Conservation (phyloP, 805 yeast genomes). For the Trichomonascus vanleenenianus region DNA sequence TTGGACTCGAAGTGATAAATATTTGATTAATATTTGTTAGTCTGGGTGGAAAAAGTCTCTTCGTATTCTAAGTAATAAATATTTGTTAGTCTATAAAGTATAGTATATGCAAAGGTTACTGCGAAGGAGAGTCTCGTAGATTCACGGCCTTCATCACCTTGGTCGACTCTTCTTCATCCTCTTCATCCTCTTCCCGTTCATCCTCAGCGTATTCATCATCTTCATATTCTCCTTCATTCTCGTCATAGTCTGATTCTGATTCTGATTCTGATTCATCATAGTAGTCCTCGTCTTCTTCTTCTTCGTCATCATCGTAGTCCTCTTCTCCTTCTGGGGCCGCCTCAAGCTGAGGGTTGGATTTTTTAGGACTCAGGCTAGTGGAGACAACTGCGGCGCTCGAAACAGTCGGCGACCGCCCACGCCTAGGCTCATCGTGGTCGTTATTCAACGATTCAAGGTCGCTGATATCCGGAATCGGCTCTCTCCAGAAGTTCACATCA, state of each 20-base stretch:
- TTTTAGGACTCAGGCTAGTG: background rate
- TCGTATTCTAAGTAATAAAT: too few relatives aligned
- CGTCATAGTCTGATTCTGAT: slow-evolving; percentile 25
- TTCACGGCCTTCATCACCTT: background rate
- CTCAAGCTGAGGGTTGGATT: background rate
- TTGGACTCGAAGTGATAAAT: too few relatives aligned
- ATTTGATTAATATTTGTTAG: too few relatives aligned
- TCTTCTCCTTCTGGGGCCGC: background rate
- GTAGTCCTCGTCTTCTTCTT: slow-evolving; percentile 14
- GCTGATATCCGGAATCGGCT: slow-evolving; percentile 50
- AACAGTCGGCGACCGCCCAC: slow-evolving; percentile 4
- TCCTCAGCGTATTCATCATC: slow-evolving; percentile 28
- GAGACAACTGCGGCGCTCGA: background rate
- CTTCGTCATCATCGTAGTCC: background rate
- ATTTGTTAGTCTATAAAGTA: background rate
- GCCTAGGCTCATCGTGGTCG: slow-evolving; percentile 10
- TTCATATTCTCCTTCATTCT: slow-evolving; percentile 25
- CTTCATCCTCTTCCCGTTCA: slow-evolving; percentile 18
- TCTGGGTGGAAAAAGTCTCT: too few relatives aligned
- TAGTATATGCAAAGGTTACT: background rate
- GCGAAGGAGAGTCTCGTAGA: background rate
- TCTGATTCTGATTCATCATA: slow-evolving; percentile 30
- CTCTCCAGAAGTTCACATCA: slow-evolving; percentile 91
- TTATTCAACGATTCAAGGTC: slow-evolving; percentile 21
- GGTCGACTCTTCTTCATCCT: slow-evolving; percentile 9